Base-by-base conservation (phyloP, 2,329 filamentous ascomycete genomes). In the Diaporthe aspalathi region DNA sequence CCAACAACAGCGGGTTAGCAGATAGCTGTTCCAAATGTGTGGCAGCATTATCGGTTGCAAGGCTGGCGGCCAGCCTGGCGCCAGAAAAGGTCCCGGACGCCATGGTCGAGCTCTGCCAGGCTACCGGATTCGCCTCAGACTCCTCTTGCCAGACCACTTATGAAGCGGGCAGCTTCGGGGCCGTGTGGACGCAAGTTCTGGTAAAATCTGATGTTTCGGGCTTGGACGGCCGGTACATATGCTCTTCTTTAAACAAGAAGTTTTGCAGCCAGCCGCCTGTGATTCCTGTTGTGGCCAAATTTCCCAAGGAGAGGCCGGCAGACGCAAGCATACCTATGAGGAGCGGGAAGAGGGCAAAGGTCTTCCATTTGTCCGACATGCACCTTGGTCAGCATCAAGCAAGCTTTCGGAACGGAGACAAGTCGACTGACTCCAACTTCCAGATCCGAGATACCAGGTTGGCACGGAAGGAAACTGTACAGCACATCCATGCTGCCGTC, bases 151-250 rank as follows among this genome's bases (percentile, higher is more conserved):
- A 83, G 66, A 79, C 82, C 27, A 82, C 82, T 52, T 90, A 86
- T 71, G 79, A 82, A 1, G 81, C 83, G 2, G 78, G 80, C 20
- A 85, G 80, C 20, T 87, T 86, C 73, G 88, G 88, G 22, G 84
- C 86, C 1, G 82, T 88, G 68, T 90, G 87, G 87, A 87, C 87
- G 5, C 88, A 90, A 74, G 81, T 90, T 2, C 79, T 90, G 40
- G 83, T 85, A 3, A 80, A 84, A 53, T 87, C 87, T 9, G 83
- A 90, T 76, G 81, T 89, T 11, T 79, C 80, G 24, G 87, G 87
- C 11, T 79, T 85, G 2, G 88, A 90, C 76, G 88, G 88, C 6
- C 79, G 83, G 68, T 89, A 88, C 72, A 89, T 90, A 56, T 90
- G 88, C 80, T 83, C 85, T 73, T 83, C 80, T 20, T 74, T 89